Evolutionary conservation across 2,329 filamentous ascomycete genomes (phyloP).

Genomic region (Penicillium glabrum): DNA sequence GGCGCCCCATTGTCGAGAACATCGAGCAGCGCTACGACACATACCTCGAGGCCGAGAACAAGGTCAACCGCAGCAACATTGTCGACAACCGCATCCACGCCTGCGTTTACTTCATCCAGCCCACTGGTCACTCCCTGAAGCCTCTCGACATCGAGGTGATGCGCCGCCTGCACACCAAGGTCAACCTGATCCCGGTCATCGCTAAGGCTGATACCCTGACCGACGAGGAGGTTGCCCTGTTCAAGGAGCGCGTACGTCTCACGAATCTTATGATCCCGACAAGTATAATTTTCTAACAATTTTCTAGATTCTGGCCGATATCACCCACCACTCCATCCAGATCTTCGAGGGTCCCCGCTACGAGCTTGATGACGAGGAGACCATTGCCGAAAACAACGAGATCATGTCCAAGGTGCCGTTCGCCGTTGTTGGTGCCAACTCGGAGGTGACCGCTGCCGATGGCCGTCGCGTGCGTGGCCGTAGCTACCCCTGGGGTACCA

Average conservation of each 20-base stretch:
- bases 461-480: conserved; percentile 95
- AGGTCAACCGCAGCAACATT: conserved; percentile 99
- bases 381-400: conserved; percentile 99
- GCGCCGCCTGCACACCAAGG: conserved; percentile 99
- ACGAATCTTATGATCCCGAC: not conserved
- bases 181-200: conserved; percentile 99
- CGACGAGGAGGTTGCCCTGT: conserved; percentile 89
- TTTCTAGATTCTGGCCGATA: conserved; percentile 86
- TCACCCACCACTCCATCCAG: conserved; percentile 94
- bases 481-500: conserved; percentile 96
- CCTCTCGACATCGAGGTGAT: conserved; percentile 98
- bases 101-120: conserved; percentile 99
- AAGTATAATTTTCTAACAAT: not conserved
- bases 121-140: conserved; percentile 97
- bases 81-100: conserved; percentile 98
- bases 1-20: conserved; percentile 98
- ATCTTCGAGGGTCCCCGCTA: conserved; percentile 99
- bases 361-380: conserved; percentile 98
- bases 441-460: conserved; percentile 86
- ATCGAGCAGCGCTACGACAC: conserved; percentile 99
- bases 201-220: conserved; percentile 98
- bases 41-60: conserved; percentile 98
- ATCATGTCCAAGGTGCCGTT: conserved; percentile 99
- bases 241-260: conserved; percentile 86
- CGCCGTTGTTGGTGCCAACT: conserved; percentile 94